phyloP scores from a whole-genome alignment of 2,329 filamentous ascomycete genomes.

The Aspergillus sp. region DNA sequence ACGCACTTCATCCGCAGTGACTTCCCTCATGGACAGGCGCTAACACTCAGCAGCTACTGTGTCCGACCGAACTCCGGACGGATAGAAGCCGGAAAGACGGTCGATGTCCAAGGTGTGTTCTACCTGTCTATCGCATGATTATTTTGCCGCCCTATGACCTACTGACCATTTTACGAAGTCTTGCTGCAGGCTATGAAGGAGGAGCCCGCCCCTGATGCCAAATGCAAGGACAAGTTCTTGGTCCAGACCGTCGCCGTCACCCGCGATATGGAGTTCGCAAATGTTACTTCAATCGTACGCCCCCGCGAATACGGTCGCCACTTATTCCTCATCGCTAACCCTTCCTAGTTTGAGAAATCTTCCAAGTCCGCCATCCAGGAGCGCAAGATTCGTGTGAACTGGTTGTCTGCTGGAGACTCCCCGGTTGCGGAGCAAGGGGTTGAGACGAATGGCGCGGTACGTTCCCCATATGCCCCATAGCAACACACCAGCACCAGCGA shows the following conservation, averaged over 20 bases:
- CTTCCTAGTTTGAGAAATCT: slow-evolving; percentile 67
- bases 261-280: slow-evolving; percentile 78
- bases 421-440: slow-evolving; percentile 23
- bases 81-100: slow-evolving; percentile 84
- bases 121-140: not conserved
- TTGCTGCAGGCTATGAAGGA: slow-evolving; percentile 97
- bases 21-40: slow-evolving; percentile 2
- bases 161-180: slow-evolving; percentile 54
- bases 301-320: slow-evolving; percentile 18
- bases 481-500: not conserved
- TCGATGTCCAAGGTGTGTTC: slow-evolving; percentile 81
- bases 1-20: slow-evolving; percentile 43
- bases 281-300: slow-evolving; percentile 76
- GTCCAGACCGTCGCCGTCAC: slow-evolving; percentile 88
- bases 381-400: slow-evolving; percentile 92
- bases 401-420: slow-evolving; percentile 64
- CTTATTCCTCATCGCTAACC: slow-evolving; percentile 8
- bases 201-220: slow-evolving; percentile 79
- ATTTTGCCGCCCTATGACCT: not conserved
- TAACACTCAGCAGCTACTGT: slow-evolving; percentile 71
- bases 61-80: slow-evolving; percentile 95
- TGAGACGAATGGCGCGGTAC: slow-evolving; percentile 37
- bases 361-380: slow-evolving; percentile 80
- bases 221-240: slow-evolving; percentile 96
- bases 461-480: slow-evolving; percentile 10